Evolutionary conservation across 1,139 yeast species (phyloP).

Genomic region (Protomyces inundatus): DNA sequence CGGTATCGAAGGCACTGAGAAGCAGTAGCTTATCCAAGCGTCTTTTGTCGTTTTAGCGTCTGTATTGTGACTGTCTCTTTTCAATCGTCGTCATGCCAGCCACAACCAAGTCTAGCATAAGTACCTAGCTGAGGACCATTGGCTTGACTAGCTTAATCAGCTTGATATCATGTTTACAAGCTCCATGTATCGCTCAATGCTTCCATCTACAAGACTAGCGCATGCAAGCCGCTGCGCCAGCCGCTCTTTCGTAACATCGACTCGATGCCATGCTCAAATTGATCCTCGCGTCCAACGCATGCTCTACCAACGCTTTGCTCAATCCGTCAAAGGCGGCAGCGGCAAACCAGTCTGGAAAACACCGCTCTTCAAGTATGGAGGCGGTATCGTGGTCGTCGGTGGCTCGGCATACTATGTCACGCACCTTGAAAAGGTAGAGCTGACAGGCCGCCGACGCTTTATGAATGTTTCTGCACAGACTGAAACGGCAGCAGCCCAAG

Average conservation of each 20-base stretch:
- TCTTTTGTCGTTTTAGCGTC: too few relatives aligned
- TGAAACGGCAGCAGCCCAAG: constrained; percentile 64
- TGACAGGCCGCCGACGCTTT: constrained; percentile 55
- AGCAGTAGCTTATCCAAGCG: too few relatives aligned
- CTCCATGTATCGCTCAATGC: neutral
- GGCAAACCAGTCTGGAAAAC: constrained; percentile 6
- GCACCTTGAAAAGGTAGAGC: constrained; percentile 27
- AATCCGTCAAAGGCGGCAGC: constrained; percentile 2
- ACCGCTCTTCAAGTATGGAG: constrained; percentile 10
- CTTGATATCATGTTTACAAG: too few relatives aligned
- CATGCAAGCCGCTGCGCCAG: too few relatives aligned
- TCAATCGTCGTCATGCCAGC: too few relatives aligned
- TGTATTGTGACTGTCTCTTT: too few relatives aligned
- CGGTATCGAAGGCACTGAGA: too few relatives aligned
- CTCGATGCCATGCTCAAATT: neutral
- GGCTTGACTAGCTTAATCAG: too few relatives aligned
- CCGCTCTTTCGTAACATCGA: neutral
- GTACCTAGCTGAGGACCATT: too few relatives aligned
- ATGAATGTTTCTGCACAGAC: constrained; percentile 66
- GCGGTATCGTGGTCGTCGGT: constrained; percentile 17
- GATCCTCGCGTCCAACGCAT: constrained; percentile 12
- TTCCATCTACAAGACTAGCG: neutral
- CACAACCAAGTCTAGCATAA: too few relatives aligned
- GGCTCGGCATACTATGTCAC: constrained; percentile 19
- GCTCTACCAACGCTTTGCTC: constrained; percentile 13